Evolutionary conservation across 2,329 filamentous ascomycete genomes (phyloP).

Genomic region (Pestalotiopsis sp.): DNA sequence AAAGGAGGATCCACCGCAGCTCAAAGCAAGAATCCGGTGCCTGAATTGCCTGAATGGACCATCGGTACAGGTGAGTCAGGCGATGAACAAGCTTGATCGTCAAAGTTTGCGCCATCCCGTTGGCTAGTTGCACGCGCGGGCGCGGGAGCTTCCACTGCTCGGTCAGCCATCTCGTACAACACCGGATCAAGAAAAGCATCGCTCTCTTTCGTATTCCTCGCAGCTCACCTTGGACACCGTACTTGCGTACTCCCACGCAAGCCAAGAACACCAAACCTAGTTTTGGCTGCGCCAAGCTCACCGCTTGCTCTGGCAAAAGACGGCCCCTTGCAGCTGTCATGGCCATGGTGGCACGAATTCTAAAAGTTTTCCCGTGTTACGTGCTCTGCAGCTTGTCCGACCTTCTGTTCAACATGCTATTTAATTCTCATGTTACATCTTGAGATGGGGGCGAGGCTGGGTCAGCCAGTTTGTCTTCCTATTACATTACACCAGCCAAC

Average conservation of each 20-base stretch:
- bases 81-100: neutral
- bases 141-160: neutral
- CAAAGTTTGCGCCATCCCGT: neutral
- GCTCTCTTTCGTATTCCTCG: neutral
- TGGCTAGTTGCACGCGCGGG: neutral
- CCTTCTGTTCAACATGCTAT: neutral
- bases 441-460: neutral
- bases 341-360: neutral
- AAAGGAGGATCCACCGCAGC: neutral
- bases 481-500: neutral
- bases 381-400: neutral
- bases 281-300: conserved; percentile 6
- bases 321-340: conserved; percentile 10
- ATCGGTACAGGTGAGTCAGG: neutral
- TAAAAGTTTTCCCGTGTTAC: neutral
- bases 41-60: neutral
- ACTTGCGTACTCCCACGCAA: neutral
- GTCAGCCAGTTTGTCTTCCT: neutral
- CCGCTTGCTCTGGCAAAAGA: neutral
- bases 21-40: neutral
- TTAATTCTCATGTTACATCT: neutral
- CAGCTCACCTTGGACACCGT: neutral
- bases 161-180: neutral
- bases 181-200: neutral
- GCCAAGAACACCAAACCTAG: neutral